These are phyloP conservation scores for Populus tremula DNA, from an alignment of 345 rosid genomes.

Conservation along the genomic window DNA sequence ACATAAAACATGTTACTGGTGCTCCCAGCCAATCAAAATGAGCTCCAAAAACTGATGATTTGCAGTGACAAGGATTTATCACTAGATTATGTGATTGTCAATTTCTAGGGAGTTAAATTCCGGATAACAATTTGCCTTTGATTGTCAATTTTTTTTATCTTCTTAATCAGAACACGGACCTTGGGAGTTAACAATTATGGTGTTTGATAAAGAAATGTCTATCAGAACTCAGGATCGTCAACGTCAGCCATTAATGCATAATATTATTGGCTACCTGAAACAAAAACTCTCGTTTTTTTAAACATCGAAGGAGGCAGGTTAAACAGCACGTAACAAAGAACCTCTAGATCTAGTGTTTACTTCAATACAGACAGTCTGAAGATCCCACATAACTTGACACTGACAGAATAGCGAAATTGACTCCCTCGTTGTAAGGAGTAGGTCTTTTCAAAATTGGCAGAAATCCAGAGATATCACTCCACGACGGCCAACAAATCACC, in stretches of 20 bases:
- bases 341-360: neutral
- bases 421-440: neutral
- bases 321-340: neutral
- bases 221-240: neutral
- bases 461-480: slow-evolving; percentile 37
- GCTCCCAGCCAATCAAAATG: neutral
- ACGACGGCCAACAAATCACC: slow-evolving; percentile 83
- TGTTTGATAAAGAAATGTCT: neutral
- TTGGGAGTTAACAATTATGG: neutral
- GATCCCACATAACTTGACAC: neutral
- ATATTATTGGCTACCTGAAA: neutral
- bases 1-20: neutral
- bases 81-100: neutral
- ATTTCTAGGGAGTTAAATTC: neutral
- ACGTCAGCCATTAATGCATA: neutral
- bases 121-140: neutral
- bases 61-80: neutral
- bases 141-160: neutral
- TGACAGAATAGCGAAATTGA: neutral
- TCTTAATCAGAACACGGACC: neutral
- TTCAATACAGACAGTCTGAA: neutral
- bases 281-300: neutral
- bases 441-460: neutral
- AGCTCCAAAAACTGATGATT: neutral
- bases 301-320: neutral